A percentile compares a stretch with the other conserved stretches of the same genome.
phyloP scores from a whole-genome alignment of 192 early-diverging fungal genomes.

The Rhizoclosmatium globosum region DNA sequence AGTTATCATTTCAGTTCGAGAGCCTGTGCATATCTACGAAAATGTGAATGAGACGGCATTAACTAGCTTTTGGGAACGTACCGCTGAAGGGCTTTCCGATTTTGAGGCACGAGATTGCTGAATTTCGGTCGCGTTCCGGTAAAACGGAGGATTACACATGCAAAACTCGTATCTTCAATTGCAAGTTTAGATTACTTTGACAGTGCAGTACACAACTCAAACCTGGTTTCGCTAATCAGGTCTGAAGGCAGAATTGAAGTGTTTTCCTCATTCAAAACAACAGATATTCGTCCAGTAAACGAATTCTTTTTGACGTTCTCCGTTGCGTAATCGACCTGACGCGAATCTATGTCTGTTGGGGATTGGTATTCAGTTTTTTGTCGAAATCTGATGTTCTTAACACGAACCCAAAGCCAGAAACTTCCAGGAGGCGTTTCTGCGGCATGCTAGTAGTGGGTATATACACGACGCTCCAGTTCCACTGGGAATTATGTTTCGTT shows the following conservation, averaged over 20 bases:
- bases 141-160: conserved; percentile 97
- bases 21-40: conserved; percentile 63
- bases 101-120: conserved; percentile 61
- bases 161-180: conserved; percentile 63
- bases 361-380: background rate
- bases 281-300: conserved; percentile 61
- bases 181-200: background rate
- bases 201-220: background rate
- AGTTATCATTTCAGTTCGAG: conserved; percentile 78
- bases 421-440: conserved; percentile 60
- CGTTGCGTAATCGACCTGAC: conserved; percentile 67
- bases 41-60: background rate
- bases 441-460: conserved; percentile 83
- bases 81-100: conserved; percentile 53
- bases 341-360: conserved; percentile 68
- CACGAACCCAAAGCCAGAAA: conserved; percentile 75
- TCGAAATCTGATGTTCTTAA: background rate
- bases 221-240: conserved; percentile 17
- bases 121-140: conserved; percentile 66
- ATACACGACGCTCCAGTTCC: conserved; percentile 93
- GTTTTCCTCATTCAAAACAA: conserved; percentile 47
- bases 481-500: conserved; percentile 43
- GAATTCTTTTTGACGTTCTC: conserved; percentile 73
- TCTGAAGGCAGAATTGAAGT: conserved; percentile 32
- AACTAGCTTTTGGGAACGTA: conserved; percentile 23